phyloP scores from a whole-genome alignment of 768 basidiomycete genomes.

The Tulasnella sp. region DNA sequence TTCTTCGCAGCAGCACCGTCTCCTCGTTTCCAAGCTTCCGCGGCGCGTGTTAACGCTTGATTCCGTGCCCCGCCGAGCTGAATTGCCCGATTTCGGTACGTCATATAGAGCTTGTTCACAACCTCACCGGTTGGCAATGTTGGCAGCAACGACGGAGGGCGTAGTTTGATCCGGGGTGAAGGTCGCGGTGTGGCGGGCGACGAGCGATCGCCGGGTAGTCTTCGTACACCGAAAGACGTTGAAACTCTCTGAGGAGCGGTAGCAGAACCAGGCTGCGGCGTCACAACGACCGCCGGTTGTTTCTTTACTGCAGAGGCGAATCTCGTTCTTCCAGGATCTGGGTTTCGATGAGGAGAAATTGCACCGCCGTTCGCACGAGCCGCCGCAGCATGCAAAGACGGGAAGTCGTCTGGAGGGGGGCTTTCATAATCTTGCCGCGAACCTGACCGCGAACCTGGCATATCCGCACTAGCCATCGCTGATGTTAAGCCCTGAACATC shows the following conservation, averaged over 20 bases:
- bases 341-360: slow-evolving; percentile 22
- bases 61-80: slow-evolving; percentile 91
- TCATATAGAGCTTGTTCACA: slow-evolving; percentile 73
- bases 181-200: slow-evolving; percentile 29
- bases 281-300: slow-evolving; percentile 21
- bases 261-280: neutral
- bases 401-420: neutral
- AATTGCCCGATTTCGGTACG: slow-evolving; percentile 76
- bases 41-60: slow-evolving; percentile 86
- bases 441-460: slow-evolving; percentile 34
- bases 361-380: slow-evolving; percentile 23
- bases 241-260: neutral
- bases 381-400: slow-evolving; percentile 26
- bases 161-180: slow-evolving; percentile 76
- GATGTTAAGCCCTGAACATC: slow-evolving; percentile 61
- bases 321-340: slow-evolving; percentile 75
- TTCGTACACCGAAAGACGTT: neutral
- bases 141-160: slow-evolving; percentile 71
- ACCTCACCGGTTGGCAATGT: slow-evolving; percentile 79
- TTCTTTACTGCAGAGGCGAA: slow-evolving; percentile 90
- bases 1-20: slow-evolving; percentile 94
- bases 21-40: slow-evolving; percentile 90
- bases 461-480: slow-evolving; percentile 54
- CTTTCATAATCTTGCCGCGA: slow-evolving; percentile 24
- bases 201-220: neutral